These are phyloP conservation scores for Artemisia argyi DNA, from an alignment of 129 eudicot genomes.

Conservation along the genomic window DNA sequence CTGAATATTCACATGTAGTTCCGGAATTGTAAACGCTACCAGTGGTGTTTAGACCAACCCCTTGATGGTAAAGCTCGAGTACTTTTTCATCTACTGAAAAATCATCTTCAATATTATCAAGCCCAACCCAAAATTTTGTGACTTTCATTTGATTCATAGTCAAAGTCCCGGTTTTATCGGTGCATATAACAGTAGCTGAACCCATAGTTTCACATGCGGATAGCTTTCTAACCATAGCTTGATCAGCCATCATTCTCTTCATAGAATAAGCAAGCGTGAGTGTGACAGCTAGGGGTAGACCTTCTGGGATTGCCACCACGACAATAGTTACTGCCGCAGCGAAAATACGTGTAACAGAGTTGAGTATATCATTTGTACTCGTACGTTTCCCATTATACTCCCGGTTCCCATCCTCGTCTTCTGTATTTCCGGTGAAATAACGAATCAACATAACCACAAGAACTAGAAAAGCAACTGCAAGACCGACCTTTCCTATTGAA, in stretches of 20 bases:
- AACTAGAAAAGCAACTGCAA: conserved; percentile 40
- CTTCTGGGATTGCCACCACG: background rate
- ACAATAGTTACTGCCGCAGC: background rate
- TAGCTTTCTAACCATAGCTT: background rate
- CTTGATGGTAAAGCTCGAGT: background rate
- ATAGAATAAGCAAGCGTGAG: background rate
- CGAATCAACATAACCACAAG: background rate
- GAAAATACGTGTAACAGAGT: background rate
- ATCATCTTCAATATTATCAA: background rate
- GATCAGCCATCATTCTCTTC: conserved; percentile 2
- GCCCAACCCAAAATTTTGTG: background rate
- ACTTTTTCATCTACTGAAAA: background rate
- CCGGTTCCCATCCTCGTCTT: background rate
- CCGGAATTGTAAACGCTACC: background rate
- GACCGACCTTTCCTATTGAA: conserved; percentile 60
- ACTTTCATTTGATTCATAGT: background rate
- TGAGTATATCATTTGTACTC: background rate
- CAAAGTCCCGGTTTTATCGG: background rate
- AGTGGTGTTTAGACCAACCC: background rate
- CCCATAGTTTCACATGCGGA: background rate
- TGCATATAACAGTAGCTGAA: background rate
- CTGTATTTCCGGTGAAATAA: background rate
- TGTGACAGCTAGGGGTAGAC: background rate
- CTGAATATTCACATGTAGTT: background rate
- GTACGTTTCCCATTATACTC: background rate